Percentiles rank a stretch among this genome's conserved stretches.
phyloP scores from a whole-genome alignment of 179 eudicot species.

The Camellia oleifera region DNA sequence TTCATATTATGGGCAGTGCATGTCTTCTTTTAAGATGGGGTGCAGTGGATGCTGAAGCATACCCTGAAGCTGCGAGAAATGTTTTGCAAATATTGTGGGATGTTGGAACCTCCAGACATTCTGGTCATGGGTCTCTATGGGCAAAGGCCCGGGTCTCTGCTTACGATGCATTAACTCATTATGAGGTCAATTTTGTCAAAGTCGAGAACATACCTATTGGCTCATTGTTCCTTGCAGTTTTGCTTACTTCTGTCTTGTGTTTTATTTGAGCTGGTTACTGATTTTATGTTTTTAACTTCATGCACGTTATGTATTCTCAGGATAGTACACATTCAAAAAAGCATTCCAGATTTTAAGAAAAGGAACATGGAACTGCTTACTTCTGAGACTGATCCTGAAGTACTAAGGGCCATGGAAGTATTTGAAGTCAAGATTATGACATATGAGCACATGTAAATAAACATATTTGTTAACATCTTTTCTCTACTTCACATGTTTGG shows the following conservation, averaged over 20 bases:
- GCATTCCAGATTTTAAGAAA: constrained; percentile 60
- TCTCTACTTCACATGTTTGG: constrained; percentile 1
- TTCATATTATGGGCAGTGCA: constrained; percentile 40
- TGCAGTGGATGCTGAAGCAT: constrained; percentile 88
- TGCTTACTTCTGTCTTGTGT: constrained; percentile 11
- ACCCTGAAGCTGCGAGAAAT: constrained; percentile 55
- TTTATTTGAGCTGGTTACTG: not conserved
- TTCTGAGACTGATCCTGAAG: constrained; percentile 54
- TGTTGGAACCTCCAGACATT: constrained; percentile 46
- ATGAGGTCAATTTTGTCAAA: constrained; percentile 51
- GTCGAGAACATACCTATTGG: not conserved
- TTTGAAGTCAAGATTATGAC: constrained; percentile 64
- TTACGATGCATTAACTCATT: constrained; percentile 57
- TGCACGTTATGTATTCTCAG: constrained; percentile 24
- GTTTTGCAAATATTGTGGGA: constrained; percentile 75
- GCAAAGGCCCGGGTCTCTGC: constrained; percentile 66
- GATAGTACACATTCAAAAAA: constrained; percentile 43
- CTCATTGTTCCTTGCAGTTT: constrained; percentile 7
- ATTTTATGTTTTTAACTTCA: not conserved
- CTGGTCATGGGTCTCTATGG: constrained; percentile 45
- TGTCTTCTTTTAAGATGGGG: constrained; percentile 87
- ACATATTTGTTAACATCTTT: constrained; percentile 5
- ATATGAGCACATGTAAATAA: constrained; percentile 71
- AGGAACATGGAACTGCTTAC: constrained; percentile 50
- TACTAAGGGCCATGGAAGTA: constrained; percentile 56